Evolutionary conservation across 1,284 basidiomycete species (phyloP).

Genomic region (Porogramme epimiltina): DNA sequence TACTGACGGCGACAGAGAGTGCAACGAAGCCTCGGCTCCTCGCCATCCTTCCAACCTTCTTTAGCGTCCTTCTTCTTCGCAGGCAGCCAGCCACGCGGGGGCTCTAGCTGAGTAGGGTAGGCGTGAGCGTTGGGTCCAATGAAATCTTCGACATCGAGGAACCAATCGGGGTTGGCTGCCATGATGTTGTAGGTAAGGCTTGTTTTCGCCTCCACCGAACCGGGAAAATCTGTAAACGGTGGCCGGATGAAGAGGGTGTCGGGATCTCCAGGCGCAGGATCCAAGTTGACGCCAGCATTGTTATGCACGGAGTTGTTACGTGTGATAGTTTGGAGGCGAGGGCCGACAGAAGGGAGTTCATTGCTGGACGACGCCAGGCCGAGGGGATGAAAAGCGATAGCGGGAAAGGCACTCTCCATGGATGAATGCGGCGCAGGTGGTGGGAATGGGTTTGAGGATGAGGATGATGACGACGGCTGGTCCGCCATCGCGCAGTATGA

Average conservation of each 20-base stretch:
- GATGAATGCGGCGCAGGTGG: conserved; percentile 3
- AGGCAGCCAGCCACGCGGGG: conserved; percentile 80
- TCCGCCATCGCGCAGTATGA: conserved; percentile 23
- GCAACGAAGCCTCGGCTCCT: conserved; percentile 74
- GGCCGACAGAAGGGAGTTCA: conserved; percentile 38
- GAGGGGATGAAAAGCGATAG: conserved; percentile 4
- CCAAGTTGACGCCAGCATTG: conserved; percentile 56
- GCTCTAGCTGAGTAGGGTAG: conserved; percentile 75
- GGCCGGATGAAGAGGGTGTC: conserved; percentile 68
- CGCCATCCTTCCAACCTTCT: conserved; percentile 74
- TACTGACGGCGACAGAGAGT: conserved; percentile 81
- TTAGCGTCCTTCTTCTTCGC: conserved; percentile 78
- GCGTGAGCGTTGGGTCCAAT: conserved; percentile 54
- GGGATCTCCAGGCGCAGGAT: conserved; percentile 64
- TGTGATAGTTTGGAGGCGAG: conserved; percentile 26
- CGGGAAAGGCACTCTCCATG: conserved; percentile 7
- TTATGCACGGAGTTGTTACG: conserved; percentile 29
- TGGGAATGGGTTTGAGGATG: conserved; percentile 22
- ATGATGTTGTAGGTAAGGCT: conserved; percentile 69
- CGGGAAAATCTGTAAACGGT: conserved; percentile 67
- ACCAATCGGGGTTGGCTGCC: conserved; percentile 75
- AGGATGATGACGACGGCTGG: conserved; percentile 13
- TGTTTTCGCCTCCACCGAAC: conserved; percentile 58
- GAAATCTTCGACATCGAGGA: conserved; percentile 69
- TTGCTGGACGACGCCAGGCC: background rate